Base-by-base conservation (phyloP, 1,284 basidiomycete genomes). In the Ceratobasidium papillatum region DNA sequence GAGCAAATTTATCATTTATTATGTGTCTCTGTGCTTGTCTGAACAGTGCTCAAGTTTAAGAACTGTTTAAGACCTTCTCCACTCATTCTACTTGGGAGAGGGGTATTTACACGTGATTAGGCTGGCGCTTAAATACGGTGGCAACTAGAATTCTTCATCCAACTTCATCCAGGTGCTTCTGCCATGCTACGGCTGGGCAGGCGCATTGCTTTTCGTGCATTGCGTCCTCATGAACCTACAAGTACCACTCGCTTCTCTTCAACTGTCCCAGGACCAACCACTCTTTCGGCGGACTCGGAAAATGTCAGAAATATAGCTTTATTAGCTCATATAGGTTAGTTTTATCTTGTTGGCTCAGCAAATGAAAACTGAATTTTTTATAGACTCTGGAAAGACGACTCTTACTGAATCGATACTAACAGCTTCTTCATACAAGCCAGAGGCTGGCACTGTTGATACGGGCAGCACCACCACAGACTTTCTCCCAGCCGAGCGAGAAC, bases 391-490 rank as follows among this genome's bases (percentile, higher is more conserved):
- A 61, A 96, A 96, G 83, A 96, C 94, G 0, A 96, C 94, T 1
- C 82, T 96, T 45, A 96, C 94, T 0, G 94, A 96, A 83, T 94
- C 94, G 11, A 91, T 96, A 32, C 85, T 96, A 19, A 86, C 91
- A 74, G 88, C 89, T 72, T 93, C 94, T 2, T 87, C 88, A 1
- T 94, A 92, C 79, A 84, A 94, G n/a, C 85, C 87, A 22, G 82
- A 85, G 36, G 86, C 93, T 2, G 94, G 94, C 8, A 90, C 94
- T 8, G 94, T 96, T 17, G 94, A 96, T 80, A 91, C 90, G 0
- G 94, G 95, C 14, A 95, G 93, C 77, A 96, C 94, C 0, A 95
- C 91, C 0, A 96, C 95, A 0, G 94, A 96, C 81, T 96, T 95
- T 78, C 84, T 96, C 12, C 94, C 94, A 14, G 93, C 93, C 1